Conservation (phyloP, 768 basidiomycete species). For the Strobilomyces confusus region DNA sequence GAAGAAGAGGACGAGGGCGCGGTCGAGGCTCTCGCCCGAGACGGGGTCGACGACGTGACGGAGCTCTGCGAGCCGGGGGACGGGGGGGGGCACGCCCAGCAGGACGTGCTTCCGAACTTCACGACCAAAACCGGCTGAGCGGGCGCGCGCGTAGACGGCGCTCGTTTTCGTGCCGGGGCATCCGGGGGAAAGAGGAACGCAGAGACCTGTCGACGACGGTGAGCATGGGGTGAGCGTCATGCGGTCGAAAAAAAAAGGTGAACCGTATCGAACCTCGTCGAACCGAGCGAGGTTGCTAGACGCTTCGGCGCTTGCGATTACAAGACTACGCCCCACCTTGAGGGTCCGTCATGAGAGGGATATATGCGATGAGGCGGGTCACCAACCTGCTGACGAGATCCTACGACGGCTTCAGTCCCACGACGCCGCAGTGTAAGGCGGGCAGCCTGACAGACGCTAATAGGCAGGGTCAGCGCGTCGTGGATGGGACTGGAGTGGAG, state of each 20-base stretch:
- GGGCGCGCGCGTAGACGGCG: conserved; percentile 58
- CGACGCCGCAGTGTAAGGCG: conserved; percentile 89
- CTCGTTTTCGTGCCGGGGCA: conserved; percentile 47
- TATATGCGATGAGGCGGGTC: not conserved
- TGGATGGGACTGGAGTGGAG: no score
- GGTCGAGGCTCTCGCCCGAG: no score
- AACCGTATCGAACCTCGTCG: conserved; percentile 84
- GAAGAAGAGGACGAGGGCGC: conserved; percentile 81
- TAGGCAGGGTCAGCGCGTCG: no score
- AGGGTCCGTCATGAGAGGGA: conserved; percentile 1
- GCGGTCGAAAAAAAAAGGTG: not conserved
- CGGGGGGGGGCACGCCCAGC: no score
- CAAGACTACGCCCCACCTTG: conserved; percentile 80
- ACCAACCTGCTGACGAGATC: conserved; percentile 81
- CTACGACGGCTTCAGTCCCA: conserved; percentile 93
- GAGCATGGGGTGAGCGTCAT: not conserved
- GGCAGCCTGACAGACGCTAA: conserved; percentile 91
- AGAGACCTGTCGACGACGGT: no score
- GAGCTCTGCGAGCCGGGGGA: conserved; percentile 67
- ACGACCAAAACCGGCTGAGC: conserved; percentile 69
- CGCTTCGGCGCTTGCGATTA: conserved; percentile 92
- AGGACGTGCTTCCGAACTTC: conserved; percentile 88
- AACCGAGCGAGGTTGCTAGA: conserved; percentile 92
- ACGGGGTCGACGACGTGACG: conserved; percentile 68
- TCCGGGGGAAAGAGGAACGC: conserved; percentile 38